Conservation (phyloP, 371 early-diverging fungal species). For the Capillidium rhysosporum region DNA sequence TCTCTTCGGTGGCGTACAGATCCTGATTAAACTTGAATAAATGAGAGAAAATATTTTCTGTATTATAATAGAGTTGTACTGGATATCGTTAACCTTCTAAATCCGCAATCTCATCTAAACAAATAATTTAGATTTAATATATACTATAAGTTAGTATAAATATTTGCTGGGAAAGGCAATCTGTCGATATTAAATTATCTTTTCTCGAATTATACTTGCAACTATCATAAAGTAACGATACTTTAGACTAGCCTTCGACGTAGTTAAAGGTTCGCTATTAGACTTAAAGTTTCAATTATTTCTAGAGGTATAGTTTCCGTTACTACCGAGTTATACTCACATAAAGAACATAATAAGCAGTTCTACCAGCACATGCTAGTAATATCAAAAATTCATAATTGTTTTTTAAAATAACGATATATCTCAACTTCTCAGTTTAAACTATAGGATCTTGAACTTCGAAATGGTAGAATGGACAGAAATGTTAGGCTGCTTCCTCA, state of each 20-base stretch:
- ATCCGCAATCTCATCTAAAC: conserved; percentile 1
- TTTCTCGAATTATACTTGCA: conserved; percentile 1
- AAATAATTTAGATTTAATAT: neutral
- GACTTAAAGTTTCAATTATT: neutral
- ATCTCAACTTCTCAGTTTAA: conserved; percentile 1
- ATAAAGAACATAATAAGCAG: conserved; percentile 1
- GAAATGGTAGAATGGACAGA: conserved; percentile 1
- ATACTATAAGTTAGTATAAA: no score
- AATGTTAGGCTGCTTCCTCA: neutral
- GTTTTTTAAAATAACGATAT: neutral
- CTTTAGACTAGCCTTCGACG: neutral
- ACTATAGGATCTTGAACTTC: neutral
- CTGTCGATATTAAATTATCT: neutral
- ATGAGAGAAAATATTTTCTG: conserved; percentile 1
- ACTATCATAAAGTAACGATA: neutral
- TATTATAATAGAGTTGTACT: conserved; percentile 1
- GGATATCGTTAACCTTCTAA: neutral
- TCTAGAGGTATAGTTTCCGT: neutral
- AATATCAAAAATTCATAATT: neutral
- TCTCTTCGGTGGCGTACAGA: conserved; percentile 3
- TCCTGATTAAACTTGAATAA: conserved; percentile 1
- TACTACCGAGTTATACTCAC: neutral
- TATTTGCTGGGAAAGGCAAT: neutral
- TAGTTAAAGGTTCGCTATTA: neutral
- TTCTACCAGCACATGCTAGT: neutral